These are phyloP conservation scores for Exophiala sp. DNA, from an alignment of 2,329 filamentous ascomycete species.

Conservation along the genomic window DNA sequence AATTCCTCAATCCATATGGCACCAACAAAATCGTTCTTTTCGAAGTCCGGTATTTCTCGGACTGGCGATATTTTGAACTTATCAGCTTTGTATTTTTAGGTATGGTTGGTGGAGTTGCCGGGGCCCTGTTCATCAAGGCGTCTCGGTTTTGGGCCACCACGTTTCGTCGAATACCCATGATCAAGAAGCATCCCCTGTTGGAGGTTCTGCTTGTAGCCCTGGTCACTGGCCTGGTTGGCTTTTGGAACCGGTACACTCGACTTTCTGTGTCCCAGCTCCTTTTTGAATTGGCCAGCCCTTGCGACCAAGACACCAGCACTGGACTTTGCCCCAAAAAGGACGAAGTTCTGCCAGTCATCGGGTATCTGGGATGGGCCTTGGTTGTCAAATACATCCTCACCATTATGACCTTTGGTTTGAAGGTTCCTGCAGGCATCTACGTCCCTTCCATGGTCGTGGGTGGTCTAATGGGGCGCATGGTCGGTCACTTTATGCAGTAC, in stretches of 20 bases:
- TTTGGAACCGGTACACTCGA: slow-evolving; percentile 89
- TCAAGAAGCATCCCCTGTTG: slow-evolving; percentile 76
- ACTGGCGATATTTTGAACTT: slow-evolving; percentile 94
- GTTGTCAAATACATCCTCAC: slow-evolving; percentile 86
- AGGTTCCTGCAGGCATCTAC: slow-evolving; percentile 94
- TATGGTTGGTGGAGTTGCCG: slow-evolving; percentile 72
- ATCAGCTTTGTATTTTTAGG: slow-evolving; percentile 79
- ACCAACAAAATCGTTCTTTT: slow-evolving; percentile 97
- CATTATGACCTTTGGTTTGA: slow-evolving; percentile 88
- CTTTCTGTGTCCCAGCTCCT: slow-evolving; percentile 85
- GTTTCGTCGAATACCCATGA: slow-evolving; percentile 71
- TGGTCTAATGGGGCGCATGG: slow-evolving; percentile 78
- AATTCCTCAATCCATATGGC: slow-evolving; percentile 92
- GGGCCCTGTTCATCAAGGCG: slow-evolving; percentile 94
- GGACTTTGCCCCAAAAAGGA: slow-evolving; percentile 71
- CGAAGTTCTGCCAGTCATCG: slow-evolving; percentile 71
- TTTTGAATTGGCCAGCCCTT: slow-evolving; percentile 84
- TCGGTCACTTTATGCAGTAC: slow-evolving; percentile 81
- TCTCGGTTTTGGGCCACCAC: slow-evolving; percentile 82
- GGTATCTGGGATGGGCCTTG: slow-evolving; percentile 68
- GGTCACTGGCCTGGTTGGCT: slow-evolving; percentile 75
- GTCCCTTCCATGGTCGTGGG: slow-evolving; percentile 98
- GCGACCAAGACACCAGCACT: slow-evolving; percentile 64
- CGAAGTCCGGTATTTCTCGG: slow-evolving; percentile 79
- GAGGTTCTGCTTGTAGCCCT: slow-evolving; percentile 86